Percentiles rank a stretch among this genome's conserved stretches.
Conservation (phyloP, 306 rosid genomes). For the Macrotyloma uniflorum region DNA sequence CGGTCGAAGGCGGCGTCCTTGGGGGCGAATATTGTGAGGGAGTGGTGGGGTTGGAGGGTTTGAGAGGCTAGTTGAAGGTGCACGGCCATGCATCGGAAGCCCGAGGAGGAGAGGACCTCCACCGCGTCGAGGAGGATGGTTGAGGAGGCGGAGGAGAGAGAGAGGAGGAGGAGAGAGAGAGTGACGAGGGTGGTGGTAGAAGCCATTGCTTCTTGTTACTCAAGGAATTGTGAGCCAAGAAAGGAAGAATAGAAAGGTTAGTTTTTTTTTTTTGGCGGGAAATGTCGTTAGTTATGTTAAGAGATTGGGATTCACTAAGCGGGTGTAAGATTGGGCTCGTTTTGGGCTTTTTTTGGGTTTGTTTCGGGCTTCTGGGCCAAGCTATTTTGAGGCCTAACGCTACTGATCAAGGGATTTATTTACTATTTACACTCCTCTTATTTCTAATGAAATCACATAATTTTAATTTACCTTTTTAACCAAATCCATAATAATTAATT, state of each 20-base stretch:
- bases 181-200: constrained; percentile 32
- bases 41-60: constrained; percentile 34
- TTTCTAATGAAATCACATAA: no score
- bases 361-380: neutral
- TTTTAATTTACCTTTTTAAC: no score
- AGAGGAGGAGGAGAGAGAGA: constrained; percentile 36
- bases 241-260: neutral
- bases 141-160: constrained; percentile 35
- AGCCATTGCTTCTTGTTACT: constrained; percentile 39
- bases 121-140: constrained; percentile 53
- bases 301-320: neutral
- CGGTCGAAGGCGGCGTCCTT: constrained; percentile 42
- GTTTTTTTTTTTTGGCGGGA: neutral
- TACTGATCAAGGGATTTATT: no score
- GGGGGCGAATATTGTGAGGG: constrained; percentile 63
- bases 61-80: constrained; percentile 57
- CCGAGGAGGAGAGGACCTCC: constrained; percentile 56
- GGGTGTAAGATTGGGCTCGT: neutral
- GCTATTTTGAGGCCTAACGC: no score
- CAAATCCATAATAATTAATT: no score
- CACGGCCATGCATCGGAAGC: constrained; percentile 61
- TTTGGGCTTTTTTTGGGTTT: neutral
- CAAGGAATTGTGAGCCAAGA: no score
- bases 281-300: neutral
- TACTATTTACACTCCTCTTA: no score